Percentiles rank a stretch among this genome's conserved stretches.
Evolutionary conservation across 148 eudicot species (phyloP).

Genomic region (Nepenthes gracilis): DNA sequence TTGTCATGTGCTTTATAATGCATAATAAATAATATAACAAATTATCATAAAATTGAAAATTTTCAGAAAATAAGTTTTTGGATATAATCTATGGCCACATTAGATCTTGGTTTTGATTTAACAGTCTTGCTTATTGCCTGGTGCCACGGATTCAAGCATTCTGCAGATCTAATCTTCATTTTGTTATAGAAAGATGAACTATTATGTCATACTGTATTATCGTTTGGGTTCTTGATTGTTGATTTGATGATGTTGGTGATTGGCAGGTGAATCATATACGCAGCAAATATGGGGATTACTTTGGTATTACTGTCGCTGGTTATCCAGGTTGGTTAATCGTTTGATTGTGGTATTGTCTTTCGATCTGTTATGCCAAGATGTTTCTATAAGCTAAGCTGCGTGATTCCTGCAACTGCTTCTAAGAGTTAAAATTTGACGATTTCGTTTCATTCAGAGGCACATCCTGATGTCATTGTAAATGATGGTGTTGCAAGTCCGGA

Average conservation of each 20-base stretch:
- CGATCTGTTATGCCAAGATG: no score
- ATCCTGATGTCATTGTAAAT: constrained; percentile 77
- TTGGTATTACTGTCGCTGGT: constrained; percentile 96
- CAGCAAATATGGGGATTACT: constrained; percentile 71
- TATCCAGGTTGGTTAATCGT: constrained; percentile 60
- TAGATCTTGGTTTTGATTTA: no score
- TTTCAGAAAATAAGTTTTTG: no score
- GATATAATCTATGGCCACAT: no score
- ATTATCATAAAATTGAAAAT: no score
- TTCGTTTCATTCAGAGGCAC: constrained; percentile 54
- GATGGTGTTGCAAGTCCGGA: constrained; percentile 69
- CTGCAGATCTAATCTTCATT: no score
- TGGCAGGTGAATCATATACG: constrained; percentile 79
- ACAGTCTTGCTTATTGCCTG: no score
- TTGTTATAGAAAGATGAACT: neutral
- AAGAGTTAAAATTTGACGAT: neutral
- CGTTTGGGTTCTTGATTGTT: constrained; percentile 1
- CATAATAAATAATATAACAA: no score
- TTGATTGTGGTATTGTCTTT: no score
- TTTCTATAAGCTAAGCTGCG: neutral
- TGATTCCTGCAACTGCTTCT: neutral
- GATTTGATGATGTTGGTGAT: neutral
- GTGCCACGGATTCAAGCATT: no score
- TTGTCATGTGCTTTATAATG: no score
- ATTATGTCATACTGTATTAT: neutral